phyloP scores from a whole-genome alignment of 192 early-diverging fungal species.

The Gonapodya prolifera region DNA sequence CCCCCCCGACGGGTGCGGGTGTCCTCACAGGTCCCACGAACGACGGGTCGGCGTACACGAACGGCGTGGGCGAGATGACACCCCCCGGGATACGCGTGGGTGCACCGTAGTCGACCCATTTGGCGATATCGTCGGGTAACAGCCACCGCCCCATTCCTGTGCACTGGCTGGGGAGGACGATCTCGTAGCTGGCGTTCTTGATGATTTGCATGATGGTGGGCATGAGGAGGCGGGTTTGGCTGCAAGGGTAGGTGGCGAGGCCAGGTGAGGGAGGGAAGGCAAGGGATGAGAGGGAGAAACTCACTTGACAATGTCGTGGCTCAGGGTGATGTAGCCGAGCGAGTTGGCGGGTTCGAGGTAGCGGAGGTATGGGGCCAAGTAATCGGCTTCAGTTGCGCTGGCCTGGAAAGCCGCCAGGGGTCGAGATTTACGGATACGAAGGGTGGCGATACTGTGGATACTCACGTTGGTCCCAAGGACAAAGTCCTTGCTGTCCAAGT shows the following conservation, averaged over 20 bases:
- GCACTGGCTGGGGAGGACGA: not conserved
- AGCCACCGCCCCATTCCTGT: not conserved
- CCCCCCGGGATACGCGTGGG: not conserved
- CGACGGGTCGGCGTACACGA: not conserved
- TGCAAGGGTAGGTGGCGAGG: no score
- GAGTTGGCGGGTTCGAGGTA: not conserved
- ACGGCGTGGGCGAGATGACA: not conserved
- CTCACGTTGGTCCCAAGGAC: not conserved
- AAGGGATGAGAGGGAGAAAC: no score
- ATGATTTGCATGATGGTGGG: not conserved
- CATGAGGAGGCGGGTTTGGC: not conserved
- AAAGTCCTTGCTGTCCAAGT: conserved; percentile 1
- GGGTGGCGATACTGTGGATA: not conserved
- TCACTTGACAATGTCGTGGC: not conserved
- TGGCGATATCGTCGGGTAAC: not conserved
- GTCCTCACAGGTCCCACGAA: not conserved
- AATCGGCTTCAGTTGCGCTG: no score
- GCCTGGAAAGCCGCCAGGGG: no score
- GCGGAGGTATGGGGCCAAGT: not conserved
- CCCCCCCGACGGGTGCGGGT: no score
- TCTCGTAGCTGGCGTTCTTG: not conserved
- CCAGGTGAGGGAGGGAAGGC: no score
- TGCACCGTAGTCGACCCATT: not conserved
- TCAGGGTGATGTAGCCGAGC: not conserved
- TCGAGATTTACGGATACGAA: no score